phyloP scores from a whole-genome alignment of 2,329 filamentous ascomycete genomes.

The Onygenales sp. region DNA sequence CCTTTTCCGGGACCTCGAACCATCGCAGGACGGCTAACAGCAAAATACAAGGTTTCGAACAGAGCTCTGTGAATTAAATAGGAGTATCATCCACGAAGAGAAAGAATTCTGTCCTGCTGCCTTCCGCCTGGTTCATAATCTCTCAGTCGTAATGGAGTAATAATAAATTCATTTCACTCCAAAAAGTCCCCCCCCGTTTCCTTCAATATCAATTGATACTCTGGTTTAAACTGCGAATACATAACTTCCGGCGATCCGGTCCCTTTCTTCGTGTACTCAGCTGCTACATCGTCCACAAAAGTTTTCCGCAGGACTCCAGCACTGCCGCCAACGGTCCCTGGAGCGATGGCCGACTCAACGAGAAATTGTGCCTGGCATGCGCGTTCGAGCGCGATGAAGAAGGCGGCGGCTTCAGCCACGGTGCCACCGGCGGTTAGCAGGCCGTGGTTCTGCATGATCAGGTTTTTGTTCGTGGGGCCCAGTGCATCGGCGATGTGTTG shows the following conservation, averaged over 20 bases:
- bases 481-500: slow-evolving; percentile 30
- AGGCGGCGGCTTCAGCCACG: slow-evolving; percentile 63
- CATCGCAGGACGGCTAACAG: too few relatives aligned
- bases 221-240: background rate
- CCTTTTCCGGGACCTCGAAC: too few relatives aligned
- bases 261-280: too few relatives aligned
- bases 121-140: too few relatives aligned
- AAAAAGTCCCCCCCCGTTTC: background rate
- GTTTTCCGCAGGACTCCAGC: too few relatives aligned
- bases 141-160: too few relatives aligned
- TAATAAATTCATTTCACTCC: too few relatives aligned
- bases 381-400: slow-evolving; percentile 60
- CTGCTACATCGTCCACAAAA: too few relatives aligned
- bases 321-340: slow-evolving; percentile 23
- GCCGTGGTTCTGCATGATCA: slow-evolving; percentile 26
- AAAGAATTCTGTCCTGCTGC: too few relatives aligned
- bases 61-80: too few relatives aligned
- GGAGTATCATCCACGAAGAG: too few relatives aligned
- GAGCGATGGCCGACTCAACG: slow-evolving; percentile 50
- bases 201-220: background rate
- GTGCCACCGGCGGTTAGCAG: slow-evolving; percentile 53
- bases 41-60: too few relatives aligned
- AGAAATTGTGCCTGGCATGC: slow-evolving; percentile 59
- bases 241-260: background rate
- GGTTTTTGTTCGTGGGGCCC: slow-evolving; percentile 12